Percentiles rank a stretch among this genome's conserved stretches.
These are phyloP conservation scores for Cubamyces lactineus DNA, from an alignment of 768 basidiomycete genomes.

Conservation along the genomic window DNA sequence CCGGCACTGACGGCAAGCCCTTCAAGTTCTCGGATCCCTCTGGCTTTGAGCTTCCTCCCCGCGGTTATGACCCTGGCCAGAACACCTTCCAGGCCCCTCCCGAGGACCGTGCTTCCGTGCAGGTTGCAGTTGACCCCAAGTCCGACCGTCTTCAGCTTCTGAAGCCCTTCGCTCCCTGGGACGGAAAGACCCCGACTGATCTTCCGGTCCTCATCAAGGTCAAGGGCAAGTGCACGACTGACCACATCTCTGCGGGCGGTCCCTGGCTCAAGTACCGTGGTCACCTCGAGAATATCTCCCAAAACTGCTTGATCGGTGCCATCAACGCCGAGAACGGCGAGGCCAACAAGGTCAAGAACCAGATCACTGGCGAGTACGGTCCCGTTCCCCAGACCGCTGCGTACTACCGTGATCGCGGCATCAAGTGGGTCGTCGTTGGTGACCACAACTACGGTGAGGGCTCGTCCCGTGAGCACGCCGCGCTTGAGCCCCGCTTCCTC, in stretches of 20 bases:
- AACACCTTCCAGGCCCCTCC: slow-evolving; percentile 98
- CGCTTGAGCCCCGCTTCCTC: slow-evolving; percentile 93
- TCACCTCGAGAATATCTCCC: slow-evolving; percentile 97
- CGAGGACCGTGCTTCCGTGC: slow-evolving; percentile 75
- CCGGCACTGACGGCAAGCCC: slow-evolving; percentile 88
- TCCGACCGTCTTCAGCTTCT: slow-evolving; percentile 92
- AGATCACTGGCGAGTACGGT: slow-evolving; percentile 82
- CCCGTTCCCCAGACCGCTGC: slow-evolving; percentile 86
- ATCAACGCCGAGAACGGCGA: slow-evolving; percentile 95
- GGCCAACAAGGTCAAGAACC: slow-evolving; percentile 95
- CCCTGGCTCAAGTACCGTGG: slow-evolving; percentile 99
- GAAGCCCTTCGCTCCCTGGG: slow-evolving; percentile 88
- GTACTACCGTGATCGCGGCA: slow-evolving; percentile 84
- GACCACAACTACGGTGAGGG: slow-evolving; percentile 97
- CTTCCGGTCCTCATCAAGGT: slow-evolving; percentile 98
- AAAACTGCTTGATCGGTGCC: slow-evolving; percentile 97
- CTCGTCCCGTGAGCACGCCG: slow-evolving; percentile 97
- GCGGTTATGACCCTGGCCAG: slow-evolving; percentile 95
- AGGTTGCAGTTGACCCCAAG: slow-evolving; percentile 83
- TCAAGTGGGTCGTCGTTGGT: slow-evolving; percentile 98
- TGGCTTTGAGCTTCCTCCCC: slow-evolving; percentile 92
- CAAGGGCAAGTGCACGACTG: slow-evolving; percentile 98
- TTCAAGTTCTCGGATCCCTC: slow-evolving; percentile 96
- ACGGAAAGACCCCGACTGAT: slow-evolving; percentile 88
- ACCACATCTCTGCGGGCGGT: slow-evolving; percentile 96